Conservation (phyloP, 768 basidiomycete genomes). For the Pleurotus tuoliensis region DNA sequence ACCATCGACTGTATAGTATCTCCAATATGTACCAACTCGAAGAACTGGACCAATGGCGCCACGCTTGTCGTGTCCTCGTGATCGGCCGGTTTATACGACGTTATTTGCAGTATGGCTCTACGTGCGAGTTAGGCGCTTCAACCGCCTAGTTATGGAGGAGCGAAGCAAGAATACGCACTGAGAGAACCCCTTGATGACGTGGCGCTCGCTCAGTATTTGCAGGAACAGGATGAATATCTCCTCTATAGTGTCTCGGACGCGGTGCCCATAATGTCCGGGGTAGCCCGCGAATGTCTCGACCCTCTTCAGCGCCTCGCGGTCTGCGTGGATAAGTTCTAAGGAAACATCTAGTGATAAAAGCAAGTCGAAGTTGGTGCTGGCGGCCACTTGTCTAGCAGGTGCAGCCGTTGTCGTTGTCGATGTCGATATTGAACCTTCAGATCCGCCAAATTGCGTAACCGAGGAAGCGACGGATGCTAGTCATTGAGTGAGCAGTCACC, state of each 20-base stretch:
- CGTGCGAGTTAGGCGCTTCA: conserved; percentile 1
- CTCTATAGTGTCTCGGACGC: conserved; percentile 90
- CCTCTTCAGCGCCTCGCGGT: conserved; percentile 88
- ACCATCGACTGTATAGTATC: conserved; percentile 98
- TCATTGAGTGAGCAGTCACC: background rate
- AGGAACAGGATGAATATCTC: conserved; percentile 88
- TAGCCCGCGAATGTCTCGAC: conserved; percentile 88
- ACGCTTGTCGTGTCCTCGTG: conserved; percentile 79
- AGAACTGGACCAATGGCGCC: conserved; percentile 93
- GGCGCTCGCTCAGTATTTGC: conserved; percentile 70
- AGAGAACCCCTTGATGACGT: conserved; percentile 77
- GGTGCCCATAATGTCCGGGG: conserved; percentile 81
- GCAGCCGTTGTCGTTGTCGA: conserved; percentile 12
- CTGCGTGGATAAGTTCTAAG: conserved; percentile 88
- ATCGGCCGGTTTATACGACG: conserved; percentile 83
- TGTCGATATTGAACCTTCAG: conserved; percentile 1
- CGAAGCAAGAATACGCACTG: conserved; percentile 34
- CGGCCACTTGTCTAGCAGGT: conserved; percentile 4
- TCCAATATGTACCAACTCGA: conserved; percentile 94
- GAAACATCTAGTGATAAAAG: conserved; percentile 90
- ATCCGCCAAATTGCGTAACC: background rate
- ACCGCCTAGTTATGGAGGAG: conserved; percentile 11
- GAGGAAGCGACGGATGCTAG: background rate
- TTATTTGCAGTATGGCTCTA: conserved; percentile 90
- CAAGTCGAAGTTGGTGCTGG: conserved; percentile 60